Evolutionary conservation across 805 yeast genomes (phyloP), one percentile per base, ranked within the genome.

Genomic region (Yueomyces sp.): DNA sequence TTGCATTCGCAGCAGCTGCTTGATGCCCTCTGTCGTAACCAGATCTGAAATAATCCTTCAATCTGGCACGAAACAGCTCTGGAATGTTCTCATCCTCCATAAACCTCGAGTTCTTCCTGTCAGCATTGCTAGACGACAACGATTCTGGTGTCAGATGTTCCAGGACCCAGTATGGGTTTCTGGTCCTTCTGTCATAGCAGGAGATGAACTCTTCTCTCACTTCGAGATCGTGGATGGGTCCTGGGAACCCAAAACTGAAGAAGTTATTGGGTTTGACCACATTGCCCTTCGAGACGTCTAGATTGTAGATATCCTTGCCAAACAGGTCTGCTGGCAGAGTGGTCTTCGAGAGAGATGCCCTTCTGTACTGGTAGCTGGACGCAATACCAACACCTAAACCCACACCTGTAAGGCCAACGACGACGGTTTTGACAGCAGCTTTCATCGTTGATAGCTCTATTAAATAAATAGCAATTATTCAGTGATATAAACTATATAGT

Each of bases 1-100:
- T 87, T 28, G 97, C 96, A 61, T 92, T 84, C 0, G 97, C 97
- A 4, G 98, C 98, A 3, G 98, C 96, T 0, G 95, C 96, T 54
- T 85, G 86, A 63, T 92, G 98, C 4, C 98, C 98, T 50, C 97
- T 69, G 62, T 92, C 98, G 63, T 85, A 92, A 1, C 98, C 98
- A 32, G 92, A 80, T 53, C 97, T 74, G 69, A 90, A 92, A 61
- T 83, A 92, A 63, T 92, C 97, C 47, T 79, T 72, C 44, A 92
- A 67, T 43, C 73, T 68, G 2, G 81, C 90, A 51, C 96, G 72
- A 61, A 86, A 92, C 53, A 67, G 72, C 30, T 63, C 62, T 0
- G 98, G 98, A 37, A 92, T 75, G 9, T 58, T 54, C 57, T 84
- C 94, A 59, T 92, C 96, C 67, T 92, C 98, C 55, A 68, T 77